Percentiles rank a stretch among this genome's conserved stretches.
These are phyloP conservation scores for Immersiella caudata DNA, from an alignment of 495 filamentous ascomycete species.

Conservation along the genomic window DNA sequence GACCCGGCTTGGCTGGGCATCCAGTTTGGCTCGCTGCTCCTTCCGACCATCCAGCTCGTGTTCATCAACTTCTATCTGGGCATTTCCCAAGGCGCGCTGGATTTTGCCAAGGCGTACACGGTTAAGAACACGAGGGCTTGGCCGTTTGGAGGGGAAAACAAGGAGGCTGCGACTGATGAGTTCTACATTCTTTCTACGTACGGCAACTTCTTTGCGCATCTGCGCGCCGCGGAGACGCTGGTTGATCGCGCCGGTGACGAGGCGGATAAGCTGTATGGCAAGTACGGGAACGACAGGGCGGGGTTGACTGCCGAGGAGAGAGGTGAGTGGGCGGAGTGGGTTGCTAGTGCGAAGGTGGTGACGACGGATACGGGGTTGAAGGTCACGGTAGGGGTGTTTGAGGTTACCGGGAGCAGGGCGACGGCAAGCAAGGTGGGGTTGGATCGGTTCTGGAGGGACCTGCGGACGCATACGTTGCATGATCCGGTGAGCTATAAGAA, in stretches of 20 bases:
- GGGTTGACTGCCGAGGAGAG: conserved; percentile 49
- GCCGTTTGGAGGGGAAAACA: conserved; percentile 62
- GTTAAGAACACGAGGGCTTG: conserved; percentile 55
- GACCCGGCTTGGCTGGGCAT: conserved; percentile 49
- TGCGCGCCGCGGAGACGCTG: conserved; percentile 58
- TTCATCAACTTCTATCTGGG: conserved; percentile 67
- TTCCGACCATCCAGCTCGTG: conserved; percentile 64
- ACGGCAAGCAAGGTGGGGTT: conserved; percentile 57
- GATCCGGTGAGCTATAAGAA: conserved; percentile 67
- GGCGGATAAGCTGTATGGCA: conserved; percentile 46
- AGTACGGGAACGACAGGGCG: conserved; percentile 38
- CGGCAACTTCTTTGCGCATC: conserved; percentile 61
- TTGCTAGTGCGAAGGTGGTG: conserved; percentile 62
- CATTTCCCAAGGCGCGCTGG: conserved; percentile 57
- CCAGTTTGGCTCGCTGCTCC: conserved; percentile 54
- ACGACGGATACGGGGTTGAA: conserved; percentile 58
- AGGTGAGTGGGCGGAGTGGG: conserved; percentile 61
- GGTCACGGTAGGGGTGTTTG: conserved; percentile 61
- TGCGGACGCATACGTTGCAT: conserved; percentile 63
- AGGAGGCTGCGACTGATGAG: conserved; percentile 57
- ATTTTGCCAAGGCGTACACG: conserved; percentile 56
- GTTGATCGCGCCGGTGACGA: conserved; percentile 55
- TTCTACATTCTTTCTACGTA: conserved; percentile 64
- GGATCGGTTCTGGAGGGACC: conserved; percentile 63
- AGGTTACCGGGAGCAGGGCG: conserved; percentile 59